Conservation (phyloP, 768 basidiomycete species). For the Symmetrospora coprosmae region DNA sequence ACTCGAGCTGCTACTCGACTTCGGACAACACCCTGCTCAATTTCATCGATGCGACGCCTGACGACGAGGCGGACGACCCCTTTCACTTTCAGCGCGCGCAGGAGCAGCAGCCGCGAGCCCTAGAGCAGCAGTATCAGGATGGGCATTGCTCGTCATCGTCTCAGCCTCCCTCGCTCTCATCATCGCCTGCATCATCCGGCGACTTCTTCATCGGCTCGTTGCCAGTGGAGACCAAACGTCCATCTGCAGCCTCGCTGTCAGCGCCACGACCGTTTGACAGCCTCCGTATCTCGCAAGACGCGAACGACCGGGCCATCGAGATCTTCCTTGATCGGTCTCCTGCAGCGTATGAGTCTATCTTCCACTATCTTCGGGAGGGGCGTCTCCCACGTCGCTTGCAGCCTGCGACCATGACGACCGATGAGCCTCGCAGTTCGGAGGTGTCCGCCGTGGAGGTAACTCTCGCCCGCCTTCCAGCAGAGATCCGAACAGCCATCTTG, state of each 20-base stretch:
- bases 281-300: neutral
- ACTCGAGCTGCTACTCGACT: neutral
- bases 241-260: neutral
- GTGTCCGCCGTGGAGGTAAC: neutral
- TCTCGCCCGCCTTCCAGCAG: neutral
- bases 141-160: neutral
- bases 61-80: conserved; percentile 11
- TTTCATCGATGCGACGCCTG: conserved; percentile 15
- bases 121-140: neutral
- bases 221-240: neutral
- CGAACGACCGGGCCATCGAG: neutral
- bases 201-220: neutral
- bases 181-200: conserved; percentile 8
- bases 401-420: neutral
- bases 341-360: conserved; percentile 5
- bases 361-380: conserved; percentile 16
- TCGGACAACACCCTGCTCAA: neutral
- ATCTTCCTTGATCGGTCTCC: conserved; percentile 17
- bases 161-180: conserved; percentile 11
- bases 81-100: neutral
- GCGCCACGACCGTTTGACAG: neutral
- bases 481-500: neutral
- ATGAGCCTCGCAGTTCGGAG: neutral
- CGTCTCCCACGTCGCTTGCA: conserved; percentile 4
- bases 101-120: neutral